A percentile compares a stretch with the other conserved stretches of the same genome.
Evolutionary conservation across 495 filamentous ascomycete species (phyloP).

Genomic region (Xylaria grammica): DNA sequence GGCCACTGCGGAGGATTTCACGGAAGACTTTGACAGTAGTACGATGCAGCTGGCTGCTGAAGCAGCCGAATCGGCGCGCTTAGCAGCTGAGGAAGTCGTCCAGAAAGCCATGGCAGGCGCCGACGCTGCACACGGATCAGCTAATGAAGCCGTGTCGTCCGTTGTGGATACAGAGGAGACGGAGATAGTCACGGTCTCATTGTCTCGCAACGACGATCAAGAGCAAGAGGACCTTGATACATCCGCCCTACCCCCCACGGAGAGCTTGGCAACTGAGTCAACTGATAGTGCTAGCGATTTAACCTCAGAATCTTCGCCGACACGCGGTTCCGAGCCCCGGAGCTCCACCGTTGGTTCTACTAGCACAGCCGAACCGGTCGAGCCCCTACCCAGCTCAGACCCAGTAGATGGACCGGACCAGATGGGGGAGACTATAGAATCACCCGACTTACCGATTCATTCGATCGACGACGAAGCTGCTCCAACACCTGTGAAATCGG

Average conservation of each 20-base stretch:
- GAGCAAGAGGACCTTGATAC: constrained; percentile 20
- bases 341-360: constrained; percentile 8
- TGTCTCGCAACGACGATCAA: constrained; percentile 20
- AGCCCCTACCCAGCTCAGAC: constrained; percentile 25
- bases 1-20: constrained; percentile 73
- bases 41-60: constrained; percentile 50
- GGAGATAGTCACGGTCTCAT: constrained; percentile 30
- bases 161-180: background rate
- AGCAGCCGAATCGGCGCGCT: constrained; percentile 34
- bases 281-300: constrained; percentile 25
- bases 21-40: constrained; percentile 71
- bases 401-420: constrained; percentile 32
- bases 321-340: background rate
- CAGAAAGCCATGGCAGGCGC: constrained; percentile 22
- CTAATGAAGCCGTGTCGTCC: constrained; percentile 13
- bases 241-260: constrained; percentile 24
- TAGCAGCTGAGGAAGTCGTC: constrained; percentile 23
- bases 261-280: constrained; percentile 22
- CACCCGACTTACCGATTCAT: constrained; percentile 26
- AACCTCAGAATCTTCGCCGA: background rate
- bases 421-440: constrained; percentile 31
- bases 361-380: constrained; percentile 13
- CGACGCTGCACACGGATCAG: constrained; percentile 24
- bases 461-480: constrained; percentile 23
- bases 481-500: constrained; percentile 43